Evolutionary conservation across 2,329 filamentous ascomycete genomes (phyloP), one percentile per base, ranked within the genome.

Genomic region (Diaporthe nobilis): DNA sequence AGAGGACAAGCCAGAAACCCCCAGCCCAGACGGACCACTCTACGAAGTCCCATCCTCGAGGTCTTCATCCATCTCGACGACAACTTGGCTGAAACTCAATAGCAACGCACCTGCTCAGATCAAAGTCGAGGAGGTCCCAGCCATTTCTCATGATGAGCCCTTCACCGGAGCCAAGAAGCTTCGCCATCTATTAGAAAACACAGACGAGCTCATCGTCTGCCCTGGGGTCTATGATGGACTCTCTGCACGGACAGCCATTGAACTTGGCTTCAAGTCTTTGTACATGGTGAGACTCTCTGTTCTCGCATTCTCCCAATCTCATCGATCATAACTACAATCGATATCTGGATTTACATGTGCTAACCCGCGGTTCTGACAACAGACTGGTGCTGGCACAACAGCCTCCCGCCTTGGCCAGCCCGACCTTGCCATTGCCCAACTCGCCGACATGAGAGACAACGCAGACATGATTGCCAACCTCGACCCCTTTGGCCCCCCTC

Each of bases 141-240:
- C 22, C 10, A 22, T 8, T 22, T 34, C 37, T 8, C 53, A 71
- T 17, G 71, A 73, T 6, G 63, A 77, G 70, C 75, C 75, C 12
- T 75, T 75, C 37, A 76, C 77, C 3, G 77, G 76, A 9, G 77
- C 76, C 25, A 77, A 74, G 57, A 78, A 78, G 60, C 77, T 79
- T 10, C 78, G 78, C 7, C 37, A 74, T 39, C 58, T 78, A 6
- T 79, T 86, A 5, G 79, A 80, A 6, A 81, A 84, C 25, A 79
- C 82, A 47, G 79, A 83, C 22, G 81, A 84, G 67, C 82, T 87
- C 53, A 77, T 92, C 49, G 87, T 91, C 4, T 90, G 88, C 75
- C 90, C 90, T 0, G 90, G 91, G 51, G 90, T 93, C 7, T 92
- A 92, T 78, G 91, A 93, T 85, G 91, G 91, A 4, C 86, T 92